Evolutionary conservation across 2,329 filamentous ascomycete species (phyloP).

Genomic region (Apiospora phragmitis): DNA sequence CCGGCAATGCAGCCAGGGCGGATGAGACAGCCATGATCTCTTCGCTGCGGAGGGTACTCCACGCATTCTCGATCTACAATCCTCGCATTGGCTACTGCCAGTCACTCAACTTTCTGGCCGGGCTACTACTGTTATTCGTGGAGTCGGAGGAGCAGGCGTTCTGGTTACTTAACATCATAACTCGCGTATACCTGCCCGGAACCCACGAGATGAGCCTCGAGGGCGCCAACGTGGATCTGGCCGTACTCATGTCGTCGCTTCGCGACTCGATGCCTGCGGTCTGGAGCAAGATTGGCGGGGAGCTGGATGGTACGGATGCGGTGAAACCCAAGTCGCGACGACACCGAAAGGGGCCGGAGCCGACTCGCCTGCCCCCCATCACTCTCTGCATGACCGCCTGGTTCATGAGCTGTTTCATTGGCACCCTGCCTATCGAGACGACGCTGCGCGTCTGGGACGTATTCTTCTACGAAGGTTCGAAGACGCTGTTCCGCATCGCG

Average conservation of each 20-base stretch:
- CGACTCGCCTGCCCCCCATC: constrained; percentile 75
- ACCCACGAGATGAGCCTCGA: constrained; percentile 90
- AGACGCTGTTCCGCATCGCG: constrained; percentile 89
- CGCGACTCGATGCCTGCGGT: constrained; percentile 79
- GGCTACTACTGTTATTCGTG: constrained; percentile 85
- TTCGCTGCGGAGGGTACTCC: constrained; percentile 80
- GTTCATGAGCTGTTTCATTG: constrained; percentile 98
- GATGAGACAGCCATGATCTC: constrained; percentile 76
- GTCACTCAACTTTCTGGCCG: constrained; percentile 91
- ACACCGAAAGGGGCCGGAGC: constrained; percentile 40
- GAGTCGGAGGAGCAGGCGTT: constrained; percentile 87
- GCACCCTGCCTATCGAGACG: constrained; percentile 87
- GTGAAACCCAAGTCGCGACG: constrained; percentile 39
- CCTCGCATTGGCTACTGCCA: constrained; percentile 94
- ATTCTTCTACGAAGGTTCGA: constrained; percentile 93
- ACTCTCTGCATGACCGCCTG: constrained; percentile 91
- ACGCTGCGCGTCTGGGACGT: constrained; percentile 93
- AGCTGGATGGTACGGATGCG: constrained; percentile 56
- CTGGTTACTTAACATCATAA: constrained; percentile 91
- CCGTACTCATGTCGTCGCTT: constrained; percentile 86
- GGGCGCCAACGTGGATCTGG: constrained; percentile 90
- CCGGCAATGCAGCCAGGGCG: constrained; percentile 27
- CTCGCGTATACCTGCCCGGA: constrained; percentile 81
- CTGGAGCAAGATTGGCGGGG: constrained; percentile 84
- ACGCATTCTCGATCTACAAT: constrained; percentile 89